Base-by-base conservation (phyloP, 108 stramenopile species). In the Tribonema minus region DNA sequence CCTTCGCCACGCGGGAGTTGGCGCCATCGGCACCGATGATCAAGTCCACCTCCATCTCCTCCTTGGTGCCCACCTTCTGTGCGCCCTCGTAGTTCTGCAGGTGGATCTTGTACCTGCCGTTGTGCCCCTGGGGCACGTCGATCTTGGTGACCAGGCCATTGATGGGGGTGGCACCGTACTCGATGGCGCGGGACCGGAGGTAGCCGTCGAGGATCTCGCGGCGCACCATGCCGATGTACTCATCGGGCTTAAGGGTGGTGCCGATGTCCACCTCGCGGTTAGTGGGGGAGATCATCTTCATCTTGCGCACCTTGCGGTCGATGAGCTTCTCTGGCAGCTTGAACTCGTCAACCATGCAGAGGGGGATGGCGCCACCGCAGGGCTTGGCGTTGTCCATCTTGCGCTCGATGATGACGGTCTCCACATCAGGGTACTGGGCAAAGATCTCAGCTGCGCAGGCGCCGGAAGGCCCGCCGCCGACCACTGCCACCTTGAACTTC, bases 341-440 rank as follows among this genome's bases (percentile, higher is more conserved):
- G 89, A 97, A 97, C 85, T 97, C 96, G 5, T 93, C 94, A 82
- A 97, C 88, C 96, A 97, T 97, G 88, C 96, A 97, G 37, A 97
- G 92, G 54, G 96, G 96, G 72, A 97, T 97, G 71, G 96, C 96
- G 35, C 96, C 96, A 38, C 96, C 96, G 76, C 96, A 97, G 29
- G 96, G 96, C 93, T 97, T 97, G 85, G 95, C 96, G 88, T 97
- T 97, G 89, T 97, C 92, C 84, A 97, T 92, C 92, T 97, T 97
- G 33, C 96, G 90, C 87, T 97, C 96, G 83, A 97, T 91, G 32
- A 97, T 36, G 59, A 92, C 86, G 20, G 94, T 94, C 61, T 97
- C 96, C 61, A 97, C 92, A 36, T 89, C 88, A 83, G 89, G 90
- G 81, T 95, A 93, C 73, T 93, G 92, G 26, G 96, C 96, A 70